Evolutionary conservation across 139 green algal species (phyloP).

Genomic region (Tetraselmis chui): DNA sequence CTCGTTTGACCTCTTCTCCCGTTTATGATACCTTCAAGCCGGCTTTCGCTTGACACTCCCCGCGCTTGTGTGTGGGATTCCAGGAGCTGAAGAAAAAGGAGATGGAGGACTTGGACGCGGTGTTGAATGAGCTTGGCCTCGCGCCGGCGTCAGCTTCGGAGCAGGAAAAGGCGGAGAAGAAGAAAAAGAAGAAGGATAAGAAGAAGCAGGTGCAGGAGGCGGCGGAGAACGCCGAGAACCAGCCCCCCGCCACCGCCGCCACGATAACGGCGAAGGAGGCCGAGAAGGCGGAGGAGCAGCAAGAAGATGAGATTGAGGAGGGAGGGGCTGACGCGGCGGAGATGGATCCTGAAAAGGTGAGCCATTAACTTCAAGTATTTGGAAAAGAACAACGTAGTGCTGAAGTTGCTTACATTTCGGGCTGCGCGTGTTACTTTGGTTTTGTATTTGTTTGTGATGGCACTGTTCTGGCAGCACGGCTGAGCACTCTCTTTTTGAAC

Average conservation of each 20-base stretch:
- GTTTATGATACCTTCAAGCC: too few relatives aligned
- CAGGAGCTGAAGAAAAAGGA: conserved; percentile 67
- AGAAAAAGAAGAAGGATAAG: conserved; percentile 31
- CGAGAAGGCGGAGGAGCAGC: conserved; percentile 7
- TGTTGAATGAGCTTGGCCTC: conserved; percentile 51
- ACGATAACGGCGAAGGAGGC: not conserved
- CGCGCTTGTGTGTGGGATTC: not conserved
- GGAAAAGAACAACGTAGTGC: too few relatives aligned
- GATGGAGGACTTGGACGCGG: conserved; percentile 51
- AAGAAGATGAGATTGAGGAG: conserved; percentile 14
- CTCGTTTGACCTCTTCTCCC: too few relatives aligned
- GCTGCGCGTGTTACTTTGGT: not conserved
- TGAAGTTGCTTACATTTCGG: not conserved
- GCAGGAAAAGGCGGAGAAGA: conserved; percentile 16
- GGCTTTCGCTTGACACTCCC: not conserved
- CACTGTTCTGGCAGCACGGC: not conserved
- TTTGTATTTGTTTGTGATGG: not conserved
- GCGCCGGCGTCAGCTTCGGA: not conserved
- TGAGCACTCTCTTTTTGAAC: not conserved
- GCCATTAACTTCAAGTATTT: too few relatives aligned
- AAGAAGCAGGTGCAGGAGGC: conserved; percentile 36
- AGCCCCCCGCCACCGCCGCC: not conserved
- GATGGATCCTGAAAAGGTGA: conserved; percentile 40
- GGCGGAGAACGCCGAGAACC: not conserved
- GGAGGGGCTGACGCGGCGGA: conserved; percentile 11